Conservation (phyloP, 2,329 filamentous ascomycete genomes). For the Madurella fahalii region DNA sequence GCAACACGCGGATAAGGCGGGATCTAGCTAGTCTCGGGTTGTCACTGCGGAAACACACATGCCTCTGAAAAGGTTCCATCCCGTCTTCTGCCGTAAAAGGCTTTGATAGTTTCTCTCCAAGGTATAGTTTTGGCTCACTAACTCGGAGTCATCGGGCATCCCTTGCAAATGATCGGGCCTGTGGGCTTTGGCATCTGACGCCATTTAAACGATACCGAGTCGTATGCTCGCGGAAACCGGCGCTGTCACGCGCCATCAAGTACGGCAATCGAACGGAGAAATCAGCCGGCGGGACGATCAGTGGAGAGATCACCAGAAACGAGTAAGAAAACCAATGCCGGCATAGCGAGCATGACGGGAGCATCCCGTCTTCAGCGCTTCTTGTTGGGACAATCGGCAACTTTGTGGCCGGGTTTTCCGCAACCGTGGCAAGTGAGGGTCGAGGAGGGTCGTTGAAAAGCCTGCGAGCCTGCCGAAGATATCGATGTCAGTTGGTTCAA, state of each 20-base stretch:
- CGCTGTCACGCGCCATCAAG: neutral
- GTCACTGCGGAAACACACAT: neutral
- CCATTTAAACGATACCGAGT: neutral
- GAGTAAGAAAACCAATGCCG: neutral
- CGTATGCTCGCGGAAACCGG: neutral
- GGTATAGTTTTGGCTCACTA: neutral
- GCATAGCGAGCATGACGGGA: constrained; percentile 3
- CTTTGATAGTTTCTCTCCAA: too few relatives aligned
- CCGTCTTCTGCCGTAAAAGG: too few relatives aligned
- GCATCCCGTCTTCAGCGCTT: constrained; percentile 15
- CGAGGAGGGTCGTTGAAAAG: constrained; percentile 27
- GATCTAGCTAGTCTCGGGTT: neutral
- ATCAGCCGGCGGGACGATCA: neutral
- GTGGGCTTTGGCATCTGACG: too few relatives aligned
- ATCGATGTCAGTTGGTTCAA: constrained; percentile 61
- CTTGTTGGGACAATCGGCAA: constrained; percentile 49
- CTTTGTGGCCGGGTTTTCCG: constrained; percentile 57
- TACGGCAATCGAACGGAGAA: neutral
- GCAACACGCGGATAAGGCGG: neutral
- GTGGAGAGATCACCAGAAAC: neutral
- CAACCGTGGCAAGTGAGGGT: constrained; percentile 56
- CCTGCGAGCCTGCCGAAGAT: constrained; percentile 37
- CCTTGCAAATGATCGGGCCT: too few relatives aligned
- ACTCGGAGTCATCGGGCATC: neutral
- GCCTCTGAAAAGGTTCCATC: neutral